Evolutionary conservation across 179 eudicot species (phyloP).

Genomic region (Vitellaria paradoxa): DNA sequence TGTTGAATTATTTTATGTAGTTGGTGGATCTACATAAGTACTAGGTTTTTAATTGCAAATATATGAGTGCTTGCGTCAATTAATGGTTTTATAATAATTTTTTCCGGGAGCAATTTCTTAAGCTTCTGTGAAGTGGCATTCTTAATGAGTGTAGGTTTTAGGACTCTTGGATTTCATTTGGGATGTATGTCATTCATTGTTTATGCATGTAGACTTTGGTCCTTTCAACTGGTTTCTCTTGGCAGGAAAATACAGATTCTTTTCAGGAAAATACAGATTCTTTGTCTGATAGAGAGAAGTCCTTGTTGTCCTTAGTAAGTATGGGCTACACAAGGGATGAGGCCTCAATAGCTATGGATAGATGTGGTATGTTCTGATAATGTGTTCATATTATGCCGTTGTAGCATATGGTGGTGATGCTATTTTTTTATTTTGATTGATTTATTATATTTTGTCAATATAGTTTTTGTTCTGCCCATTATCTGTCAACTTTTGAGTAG

Average conservation of each 20-base stretch:
- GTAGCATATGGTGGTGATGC: background rate
- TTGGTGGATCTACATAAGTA: too few relatives aligned
- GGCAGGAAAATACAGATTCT: background rate
- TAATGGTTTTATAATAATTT: background rate
- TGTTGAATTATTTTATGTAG: background rate
- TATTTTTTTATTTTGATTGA: background rate
- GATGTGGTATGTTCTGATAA: conserved; percentile 56
- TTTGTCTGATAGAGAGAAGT: conserved; percentile 36
- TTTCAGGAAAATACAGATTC: conserved; percentile 40
- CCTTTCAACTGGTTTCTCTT: conserved; percentile 8
- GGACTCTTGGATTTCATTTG: background rate
- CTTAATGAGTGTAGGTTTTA: background rate
- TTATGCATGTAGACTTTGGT: background rate
- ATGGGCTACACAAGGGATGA: conserved; percentile 73
- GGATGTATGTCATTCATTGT: background rate
- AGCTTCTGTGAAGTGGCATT: conserved; percentile 1
- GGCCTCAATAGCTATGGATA: conserved; percentile 58
- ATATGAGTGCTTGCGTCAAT: background rate
- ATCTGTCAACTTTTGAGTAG: background rate
- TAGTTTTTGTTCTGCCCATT: background rate
- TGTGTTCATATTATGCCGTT: background rate
- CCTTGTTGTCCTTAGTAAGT: conserved; percentile 36
- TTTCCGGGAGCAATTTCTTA: background rate
- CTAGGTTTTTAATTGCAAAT: too few relatives aligned
- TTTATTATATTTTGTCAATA: background rate